These are phyloP conservation scores for Letharia columbiana DNA, from an alignment of 495 filamentous ascomycete species.

Conservation along the genomic window DNA sequence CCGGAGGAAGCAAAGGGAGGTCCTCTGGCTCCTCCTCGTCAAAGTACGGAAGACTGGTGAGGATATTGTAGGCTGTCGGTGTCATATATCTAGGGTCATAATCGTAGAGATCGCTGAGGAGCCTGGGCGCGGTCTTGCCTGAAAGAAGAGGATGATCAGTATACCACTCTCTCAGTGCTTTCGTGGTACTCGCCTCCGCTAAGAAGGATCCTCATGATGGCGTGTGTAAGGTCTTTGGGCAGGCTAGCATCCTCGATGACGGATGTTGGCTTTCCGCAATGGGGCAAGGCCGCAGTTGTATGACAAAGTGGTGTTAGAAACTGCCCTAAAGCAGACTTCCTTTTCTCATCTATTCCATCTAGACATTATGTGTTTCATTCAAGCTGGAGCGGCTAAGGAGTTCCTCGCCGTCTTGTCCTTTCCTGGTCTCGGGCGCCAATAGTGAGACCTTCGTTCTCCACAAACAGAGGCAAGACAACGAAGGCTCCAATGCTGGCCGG, in stretches of 20 bases:
- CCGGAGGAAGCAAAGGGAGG: constrained; percentile 19
- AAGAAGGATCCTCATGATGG: constrained; percentile 10
- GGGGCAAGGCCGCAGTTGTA: neutral
- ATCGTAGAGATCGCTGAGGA: constrained; percentile 47
- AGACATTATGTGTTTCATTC: neutral
- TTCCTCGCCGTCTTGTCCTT: neutral
- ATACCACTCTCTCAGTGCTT: neutral
- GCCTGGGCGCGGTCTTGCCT: constrained; percentile 57
- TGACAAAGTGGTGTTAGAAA: neutral
- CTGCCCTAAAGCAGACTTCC: neutral
- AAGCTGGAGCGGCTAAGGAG: neutral
- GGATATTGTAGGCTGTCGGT: constrained; percentile 42
- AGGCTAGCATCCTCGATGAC: constrained; percentile 4
- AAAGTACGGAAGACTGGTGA: constrained; percentile 42
- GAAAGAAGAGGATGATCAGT: constrained; percentile 6
- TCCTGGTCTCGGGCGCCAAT: neutral
- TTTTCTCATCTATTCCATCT: neutral
- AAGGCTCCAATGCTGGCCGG: neutral
- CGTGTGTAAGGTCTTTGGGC: neutral
- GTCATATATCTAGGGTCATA: constrained; percentile 48
- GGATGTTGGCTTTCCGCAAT: neutral
- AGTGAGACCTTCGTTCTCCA: neutral
- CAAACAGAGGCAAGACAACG: neutral
- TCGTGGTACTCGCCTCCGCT: constrained; percentile 15
- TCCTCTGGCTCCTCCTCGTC: constrained; percentile 18